A percentile compares a stretch with the other conserved stretches of the same genome.
Evolutionary conservation across 106 monocot genomes (phyloP).

Genomic region (Xerophyta viscosa): DNA sequence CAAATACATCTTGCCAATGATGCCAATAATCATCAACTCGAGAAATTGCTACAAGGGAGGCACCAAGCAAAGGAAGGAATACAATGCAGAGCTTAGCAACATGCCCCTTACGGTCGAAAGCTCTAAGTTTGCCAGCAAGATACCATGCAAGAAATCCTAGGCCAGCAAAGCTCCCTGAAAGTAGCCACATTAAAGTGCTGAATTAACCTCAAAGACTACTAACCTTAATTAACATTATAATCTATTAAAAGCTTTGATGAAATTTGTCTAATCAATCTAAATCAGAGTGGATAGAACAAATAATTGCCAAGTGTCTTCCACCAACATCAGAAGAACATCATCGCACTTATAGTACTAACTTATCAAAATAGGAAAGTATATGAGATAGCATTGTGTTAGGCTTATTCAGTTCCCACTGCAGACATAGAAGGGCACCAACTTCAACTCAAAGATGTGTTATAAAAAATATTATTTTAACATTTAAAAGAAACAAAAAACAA

Average conservation of each 20-base stretch:
- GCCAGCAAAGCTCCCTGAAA: slow-evolving; percentile 62
- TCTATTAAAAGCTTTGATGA: neutral
- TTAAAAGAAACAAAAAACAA: too few species aligned
- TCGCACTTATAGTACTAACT: too few species aligned
- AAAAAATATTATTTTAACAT: too few species aligned
- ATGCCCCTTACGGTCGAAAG: slow-evolving; percentile 47
- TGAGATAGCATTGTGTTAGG: too few species aligned
- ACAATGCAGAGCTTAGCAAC: slow-evolving; percentile 56
- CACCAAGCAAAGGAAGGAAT: slow-evolving; percentile 44
- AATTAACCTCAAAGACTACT: neutral
- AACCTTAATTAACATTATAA: slow-evolving; percentile 3
- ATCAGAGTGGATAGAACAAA: too few species aligned
- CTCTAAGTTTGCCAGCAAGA: slow-evolving; percentile 42
- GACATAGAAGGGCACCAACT: too few species aligned
- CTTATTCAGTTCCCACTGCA: too few species aligned
- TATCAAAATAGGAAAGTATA: too few species aligned
- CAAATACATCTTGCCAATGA: slow-evolving; percentile 71
- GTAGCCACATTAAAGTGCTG: neutral
- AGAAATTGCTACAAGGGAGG: slow-evolving; percentile 50
- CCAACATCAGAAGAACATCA: too few species aligned
- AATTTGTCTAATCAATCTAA: too few species aligned
- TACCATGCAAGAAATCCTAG: slow-evolving; percentile 55
- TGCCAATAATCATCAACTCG: slow-evolving; percentile 73
- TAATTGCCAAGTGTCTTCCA: too few species aligned
- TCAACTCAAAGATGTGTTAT: too few species aligned